Percentiles rank a stretch among this genome's conserved stretches.
Evolutionary conservation across 2,329 filamentous ascomycete species (phyloP).

Genomic region (Clonostachys rosea): DNA sequence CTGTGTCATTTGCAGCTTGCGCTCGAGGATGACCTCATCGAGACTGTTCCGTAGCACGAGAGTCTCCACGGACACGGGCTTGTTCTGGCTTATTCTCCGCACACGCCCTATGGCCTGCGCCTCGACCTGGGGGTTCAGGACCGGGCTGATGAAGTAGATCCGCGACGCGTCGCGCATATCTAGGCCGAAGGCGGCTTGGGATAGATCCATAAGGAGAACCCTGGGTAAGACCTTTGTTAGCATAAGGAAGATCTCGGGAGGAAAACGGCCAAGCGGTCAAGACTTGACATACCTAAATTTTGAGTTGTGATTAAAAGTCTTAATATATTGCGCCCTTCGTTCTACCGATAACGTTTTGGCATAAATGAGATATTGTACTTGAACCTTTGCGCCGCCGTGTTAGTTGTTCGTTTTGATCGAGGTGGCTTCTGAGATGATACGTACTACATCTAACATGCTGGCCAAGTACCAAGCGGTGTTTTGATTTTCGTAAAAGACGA

Average conservation of each 20-base stretch:
- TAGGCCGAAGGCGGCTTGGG: conserved; percentile 81
- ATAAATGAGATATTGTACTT: conserved; percentile 62
- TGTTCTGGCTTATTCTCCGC: conserved; percentile 79
- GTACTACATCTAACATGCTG: conserved; percentile 69
- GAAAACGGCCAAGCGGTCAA: background rate
- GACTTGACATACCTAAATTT: conserved; percentile 44
- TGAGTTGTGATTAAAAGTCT: conserved; percentile 67
- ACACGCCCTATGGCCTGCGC: conserved; percentile 90
- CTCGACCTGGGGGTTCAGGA: conserved; percentile 79
- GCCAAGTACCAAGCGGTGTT: conserved; percentile 85
- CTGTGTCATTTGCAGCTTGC: conserved; percentile 70
- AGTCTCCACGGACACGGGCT: conserved; percentile 79
- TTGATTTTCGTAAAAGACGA: conserved; percentile 88
- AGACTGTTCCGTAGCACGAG: conserved; percentile 75
- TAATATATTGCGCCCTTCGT: conserved; percentile 69
- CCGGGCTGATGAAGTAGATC: conserved; percentile 85
- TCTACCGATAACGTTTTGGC: conserved; percentile 56
- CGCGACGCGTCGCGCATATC: conserved; percentile 80
- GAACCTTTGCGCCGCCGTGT: conserved; percentile 28
- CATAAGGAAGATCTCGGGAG: background rate
- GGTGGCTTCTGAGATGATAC: conserved; percentile 10
- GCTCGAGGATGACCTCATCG: conserved; percentile 77
- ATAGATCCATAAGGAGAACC: conserved; percentile 87
- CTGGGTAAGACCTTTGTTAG: conserved; percentile 23
- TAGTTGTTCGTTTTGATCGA: conserved; percentile 3